These are phyloP conservation scores for Cladosporium phlei DNA, from an alignment of 2,329 filamentous ascomycete species.

Conservation along the genomic window DNA sequence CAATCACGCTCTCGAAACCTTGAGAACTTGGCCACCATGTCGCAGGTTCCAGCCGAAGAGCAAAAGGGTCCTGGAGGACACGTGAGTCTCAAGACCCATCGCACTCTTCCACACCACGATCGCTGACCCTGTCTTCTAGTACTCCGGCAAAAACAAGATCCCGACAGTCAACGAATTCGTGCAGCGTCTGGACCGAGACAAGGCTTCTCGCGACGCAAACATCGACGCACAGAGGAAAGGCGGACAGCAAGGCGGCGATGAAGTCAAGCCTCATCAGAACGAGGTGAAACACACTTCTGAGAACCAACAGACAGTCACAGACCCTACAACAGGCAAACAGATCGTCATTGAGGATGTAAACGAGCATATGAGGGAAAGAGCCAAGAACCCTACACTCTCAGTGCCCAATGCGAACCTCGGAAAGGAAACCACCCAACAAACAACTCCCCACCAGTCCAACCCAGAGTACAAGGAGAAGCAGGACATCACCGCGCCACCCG, in stretches of 20 bases:
- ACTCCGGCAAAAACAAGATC: conserved; percentile 76
- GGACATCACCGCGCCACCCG: conserved; percentile 85
- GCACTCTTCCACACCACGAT: too few relatives aligned
- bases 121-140: too few relatives aligned
- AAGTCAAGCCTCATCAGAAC: conserved; percentile 45
- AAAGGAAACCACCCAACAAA: conserved; percentile 67
- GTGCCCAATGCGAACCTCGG: conserved; percentile 86
- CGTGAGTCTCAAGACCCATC: background rate
- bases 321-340: conserved; percentile 81
- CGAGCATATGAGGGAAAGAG: conserved; percentile 62
- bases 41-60: conserved; percentile 35
- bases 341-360: conserved; percentile 81
- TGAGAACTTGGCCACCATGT: conserved; percentile 32
- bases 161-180: conserved; percentile 85
- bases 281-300: conserved; percentile 42
- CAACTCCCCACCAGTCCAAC: conserved; percentile 64
- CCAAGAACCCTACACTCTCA: conserved; percentile 70
- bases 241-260: conserved; percentile 21
- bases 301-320: conserved; percentile 62
- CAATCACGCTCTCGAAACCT: too few relatives aligned
- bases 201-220: conserved; percentile 66
- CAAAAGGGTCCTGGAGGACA: conserved; percentile 49
- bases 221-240: conserved; percentile 55
- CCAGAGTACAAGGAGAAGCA: conserved; percentile 80
- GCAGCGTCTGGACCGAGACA: conserved; percentile 70